Percentiles rank a stretch among this genome's conserved stretches.
phyloP scores from a whole-genome alignment of 805 yeast genomes.

The Ogataea glucozyma region DNA sequence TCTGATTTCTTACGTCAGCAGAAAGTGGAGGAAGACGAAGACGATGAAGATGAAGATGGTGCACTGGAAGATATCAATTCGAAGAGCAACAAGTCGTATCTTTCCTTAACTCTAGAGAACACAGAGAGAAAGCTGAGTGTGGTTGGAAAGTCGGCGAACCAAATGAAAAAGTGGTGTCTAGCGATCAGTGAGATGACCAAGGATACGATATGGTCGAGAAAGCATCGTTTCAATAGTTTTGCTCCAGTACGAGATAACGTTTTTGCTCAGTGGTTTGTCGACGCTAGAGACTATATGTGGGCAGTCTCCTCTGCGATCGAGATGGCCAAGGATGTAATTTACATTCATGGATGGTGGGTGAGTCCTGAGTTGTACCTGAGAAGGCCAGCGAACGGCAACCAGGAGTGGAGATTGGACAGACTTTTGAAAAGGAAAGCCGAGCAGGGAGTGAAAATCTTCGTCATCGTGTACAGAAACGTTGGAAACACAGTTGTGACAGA shows the following conservation, averaged over 20 bases:
- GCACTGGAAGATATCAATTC: conserved; percentile 33
- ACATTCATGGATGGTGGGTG: conserved; percentile 98
- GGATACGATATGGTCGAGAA: conserved; percentile 69
- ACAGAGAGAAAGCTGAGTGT: conserved; percentile 77
- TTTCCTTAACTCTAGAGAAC: conserved; percentile 64
- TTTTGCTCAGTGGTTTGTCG: conserved; percentile 96
- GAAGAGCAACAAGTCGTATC: conserved; percentile 47
- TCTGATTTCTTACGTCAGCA: conserved; percentile 22
- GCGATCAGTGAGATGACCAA: conserved; percentile 70
- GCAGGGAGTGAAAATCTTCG: conserved; percentile 91
- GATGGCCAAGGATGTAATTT: conserved; percentile 91
- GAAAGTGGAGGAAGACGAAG: conserved; percentile 30
- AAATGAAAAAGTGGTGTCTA: conserved; percentile 71
- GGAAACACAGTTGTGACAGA: conserved; percentile 92
- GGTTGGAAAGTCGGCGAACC: conserved; percentile 64
- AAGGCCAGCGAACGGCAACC: conserved; percentile 94
- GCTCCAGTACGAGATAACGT: conserved; percentile 88
- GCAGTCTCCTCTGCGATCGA: conserved; percentile 89
- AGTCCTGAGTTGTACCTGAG: conserved; percentile 91
- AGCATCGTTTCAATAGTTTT: conserved; percentile 81
- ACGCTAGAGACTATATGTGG: conserved; percentile 91
- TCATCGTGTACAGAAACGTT: conserved; percentile 90
- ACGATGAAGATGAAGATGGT: conserved; percentile 41
- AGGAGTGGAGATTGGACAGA: conserved; percentile 89
- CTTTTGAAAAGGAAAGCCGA: conserved; percentile 85